These are phyloP conservation scores for Colletotrichum truncatum DNA, from an alignment of 2,329 filamentous ascomycete genomes.

Conservation along the genomic window DNA sequence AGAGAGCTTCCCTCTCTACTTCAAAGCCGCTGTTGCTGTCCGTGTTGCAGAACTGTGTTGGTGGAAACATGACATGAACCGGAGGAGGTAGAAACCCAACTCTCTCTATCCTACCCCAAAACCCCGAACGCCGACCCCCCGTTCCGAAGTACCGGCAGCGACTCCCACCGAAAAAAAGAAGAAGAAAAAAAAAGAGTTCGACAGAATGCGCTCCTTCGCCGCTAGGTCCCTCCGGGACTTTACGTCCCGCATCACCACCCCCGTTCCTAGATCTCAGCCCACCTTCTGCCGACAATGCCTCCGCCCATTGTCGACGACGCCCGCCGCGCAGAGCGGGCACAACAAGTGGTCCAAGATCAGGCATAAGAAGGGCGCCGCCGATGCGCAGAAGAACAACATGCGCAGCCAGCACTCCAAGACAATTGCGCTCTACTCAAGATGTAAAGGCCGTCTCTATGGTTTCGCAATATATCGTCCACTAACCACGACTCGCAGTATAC, in stretches of 20 bases:
- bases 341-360: slow-evolving; percentile 97
- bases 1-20: slow-evolving; percentile 1
- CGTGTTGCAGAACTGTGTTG: not conserved
- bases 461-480: not conserved
- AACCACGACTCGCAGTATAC: slow-evolving; percentile 63
- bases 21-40: not conserved
- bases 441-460: slow-evolving; percentile 52
- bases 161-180: not conserved
- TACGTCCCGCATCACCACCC: not conserved
- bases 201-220: slow-evolving; percentile 18
- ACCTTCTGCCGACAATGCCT: slow-evolving; percentile 56
- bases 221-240: slow-evolving; percentile 4
- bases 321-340: slow-evolving; percentile 71
- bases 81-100: not conserved
- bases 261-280: not conserved
- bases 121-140: not conserved
- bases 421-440: slow-evolving; percentile 79
- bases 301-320: slow-evolving; percentile 57
- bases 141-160: not conserved
- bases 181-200: too few relatives aligned
- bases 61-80: slow-evolving; percentile 9
- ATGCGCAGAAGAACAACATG: slow-evolving; percentile 79
- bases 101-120: not conserved
- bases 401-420: slow-evolving; percentile 75
- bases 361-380: slow-evolving; percentile 90